phyloP scores from a whole-genome alignment of 345 rosid genomes.

The Passiflora organensis region DNA sequence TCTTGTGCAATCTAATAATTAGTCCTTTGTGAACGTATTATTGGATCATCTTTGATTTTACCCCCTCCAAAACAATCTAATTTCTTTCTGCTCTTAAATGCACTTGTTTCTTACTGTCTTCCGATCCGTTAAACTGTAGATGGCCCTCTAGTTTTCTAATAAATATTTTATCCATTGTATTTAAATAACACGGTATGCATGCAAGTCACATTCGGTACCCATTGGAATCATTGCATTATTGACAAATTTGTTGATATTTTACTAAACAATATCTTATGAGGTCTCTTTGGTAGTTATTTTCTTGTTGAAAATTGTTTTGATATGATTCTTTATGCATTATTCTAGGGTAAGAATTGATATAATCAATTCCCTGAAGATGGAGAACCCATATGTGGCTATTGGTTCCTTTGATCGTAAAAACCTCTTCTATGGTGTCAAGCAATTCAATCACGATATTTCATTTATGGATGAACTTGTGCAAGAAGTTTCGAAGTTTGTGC shows the following conservation, averaged over 20 bases:
- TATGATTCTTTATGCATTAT: background rate
- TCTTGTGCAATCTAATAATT: too few relatives aligned
- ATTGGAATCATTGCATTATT: background rate
- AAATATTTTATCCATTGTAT: too few relatives aligned
- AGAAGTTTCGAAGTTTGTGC: conserved; percentile 32
- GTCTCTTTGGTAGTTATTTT: background rate
- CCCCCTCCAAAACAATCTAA: too few relatives aligned
- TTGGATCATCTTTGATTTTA: too few relatives aligned
- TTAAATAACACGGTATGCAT: background rate
- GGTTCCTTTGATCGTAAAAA: conserved; percentile 49
- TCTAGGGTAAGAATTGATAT: conserved; percentile 40
- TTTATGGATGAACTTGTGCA: conserved; percentile 36
- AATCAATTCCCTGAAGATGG: conserved; percentile 36
- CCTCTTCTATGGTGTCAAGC: conserved; percentile 45
- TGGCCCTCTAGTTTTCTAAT: too few relatives aligned
- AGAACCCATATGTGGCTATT: conserved; percentile 35
- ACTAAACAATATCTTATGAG: background rate
- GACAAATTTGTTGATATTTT: background rate
- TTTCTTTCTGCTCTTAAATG: background rate
- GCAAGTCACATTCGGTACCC: background rate
- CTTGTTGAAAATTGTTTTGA: background rate
- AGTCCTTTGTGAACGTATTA: too few relatives aligned
- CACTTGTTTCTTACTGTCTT: background rate
- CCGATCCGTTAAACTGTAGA: too few relatives aligned
- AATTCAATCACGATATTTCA: conserved; percentile 21